phyloP scores from a whole-genome alignment of 2,329 filamentous ascomycete species.

The Microsporum canis region DNA sequence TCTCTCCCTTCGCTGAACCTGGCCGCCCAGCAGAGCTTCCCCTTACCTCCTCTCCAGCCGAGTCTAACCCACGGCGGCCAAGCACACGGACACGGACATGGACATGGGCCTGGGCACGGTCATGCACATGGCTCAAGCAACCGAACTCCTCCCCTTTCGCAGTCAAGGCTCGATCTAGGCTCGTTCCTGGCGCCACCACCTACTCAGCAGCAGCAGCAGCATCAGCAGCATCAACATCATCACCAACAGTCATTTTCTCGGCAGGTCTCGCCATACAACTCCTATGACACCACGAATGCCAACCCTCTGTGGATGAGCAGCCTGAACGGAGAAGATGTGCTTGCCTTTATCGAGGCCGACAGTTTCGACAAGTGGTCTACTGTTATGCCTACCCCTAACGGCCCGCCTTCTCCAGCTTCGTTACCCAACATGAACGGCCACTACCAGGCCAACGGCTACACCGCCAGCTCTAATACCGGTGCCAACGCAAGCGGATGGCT shows the following conservation, averaged over 20 bases:
- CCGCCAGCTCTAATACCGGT: neutral
- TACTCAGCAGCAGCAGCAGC: constrained; percentile 4
- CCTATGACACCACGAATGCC: neutral
- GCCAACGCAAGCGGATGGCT: constrained; percentile 4
- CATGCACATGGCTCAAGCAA: neutral
- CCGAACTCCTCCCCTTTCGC: neutral
- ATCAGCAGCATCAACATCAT: constrained; percentile 6
- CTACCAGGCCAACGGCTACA: neutral
- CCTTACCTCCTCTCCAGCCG: constrained; percentile 28
- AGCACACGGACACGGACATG: neutral
- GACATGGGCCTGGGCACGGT: neutral
- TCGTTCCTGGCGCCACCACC: constrained; percentile 4
- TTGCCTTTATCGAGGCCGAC: constrained; percentile 13
- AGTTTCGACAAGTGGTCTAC: constrained; percentile 11
- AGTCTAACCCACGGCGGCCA: constrained; percentile 1
- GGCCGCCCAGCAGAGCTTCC: constrained; percentile 22
- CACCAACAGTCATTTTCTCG: constrained; percentile 1
- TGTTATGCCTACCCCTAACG: neutral
- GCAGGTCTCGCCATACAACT: neutral
- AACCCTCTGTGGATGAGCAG: constrained; percentile 2
- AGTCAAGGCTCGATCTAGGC: neutral
- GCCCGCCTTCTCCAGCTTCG: constrained; percentile 1
- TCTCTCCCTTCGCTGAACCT: constrained; percentile 30
- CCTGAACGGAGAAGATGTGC: constrained; percentile 14
- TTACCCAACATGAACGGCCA: neutral